A percentile compares a stretch with the other conserved stretches of the same genome.
Evolutionary conservation across 257 asterid species (phyloP).

Genomic region (Capsicum baccatum): DNA sequence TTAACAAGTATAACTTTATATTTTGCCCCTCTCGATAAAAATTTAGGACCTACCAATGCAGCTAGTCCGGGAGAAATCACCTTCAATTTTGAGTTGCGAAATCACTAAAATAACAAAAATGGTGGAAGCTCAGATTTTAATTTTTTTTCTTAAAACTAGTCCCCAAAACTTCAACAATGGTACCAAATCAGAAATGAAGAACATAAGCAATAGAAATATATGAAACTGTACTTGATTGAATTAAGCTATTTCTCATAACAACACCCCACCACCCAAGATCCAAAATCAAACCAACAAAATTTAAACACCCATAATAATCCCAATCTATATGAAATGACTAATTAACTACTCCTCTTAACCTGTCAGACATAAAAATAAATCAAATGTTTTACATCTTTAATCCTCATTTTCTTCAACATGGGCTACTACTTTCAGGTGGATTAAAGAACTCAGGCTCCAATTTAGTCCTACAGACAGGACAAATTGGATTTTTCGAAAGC

Average conservation of each 20-base stretch:
- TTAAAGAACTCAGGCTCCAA: slow-evolving; percentile 56
- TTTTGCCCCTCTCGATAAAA: neutral
- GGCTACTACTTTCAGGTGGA: slow-evolving; percentile 50
- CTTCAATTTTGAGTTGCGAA: too few species aligned
- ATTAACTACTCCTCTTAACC: neutral
- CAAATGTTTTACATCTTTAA: too few species aligned
- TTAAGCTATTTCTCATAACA: slow-evolving; percentile 19
- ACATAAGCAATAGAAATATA: neutral
- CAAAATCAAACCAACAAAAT: neutral
- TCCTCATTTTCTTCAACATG: slow-evolving; percentile 43
- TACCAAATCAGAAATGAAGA: neutral
- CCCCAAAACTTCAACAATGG: slow-evolving; percentile 4
- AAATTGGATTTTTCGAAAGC: slow-evolving; percentile 64
- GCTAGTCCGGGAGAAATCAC: too few species aligned
- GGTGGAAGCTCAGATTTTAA: too few species aligned
- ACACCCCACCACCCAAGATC: slow-evolving; percentile 28
- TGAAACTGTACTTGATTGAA: slow-evolving; percentile 4
- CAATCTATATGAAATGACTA: neutral
- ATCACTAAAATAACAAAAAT: too few species aligned
- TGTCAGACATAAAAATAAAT: too few species aligned
- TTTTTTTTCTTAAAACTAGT: too few species aligned
- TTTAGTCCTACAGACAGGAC: slow-evolving; percentile 79
- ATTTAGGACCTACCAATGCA: neutral
- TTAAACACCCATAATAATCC: neutral
- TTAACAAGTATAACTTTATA: neutral